Evolutionary conservation across 1,139 yeast species (phyloP).

Genomic region (Blastobotrys serpentis): DNA sequence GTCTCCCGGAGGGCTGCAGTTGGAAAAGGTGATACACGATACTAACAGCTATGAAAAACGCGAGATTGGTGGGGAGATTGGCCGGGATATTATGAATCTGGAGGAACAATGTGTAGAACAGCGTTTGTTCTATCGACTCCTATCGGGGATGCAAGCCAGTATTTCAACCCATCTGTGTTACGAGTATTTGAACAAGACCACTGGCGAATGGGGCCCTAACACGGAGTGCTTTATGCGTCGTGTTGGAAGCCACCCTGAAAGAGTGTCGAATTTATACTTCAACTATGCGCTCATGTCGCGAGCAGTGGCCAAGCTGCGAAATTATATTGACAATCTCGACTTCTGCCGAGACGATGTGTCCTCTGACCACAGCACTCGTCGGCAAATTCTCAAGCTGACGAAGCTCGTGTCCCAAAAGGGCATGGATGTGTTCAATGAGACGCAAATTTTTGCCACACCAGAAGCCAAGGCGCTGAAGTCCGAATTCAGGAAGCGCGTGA

Average conservation of each 20-base stretch:
- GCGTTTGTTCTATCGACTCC: constrained; percentile 78
- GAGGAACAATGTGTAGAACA: constrained; percentile 73
- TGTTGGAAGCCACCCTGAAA: constrained; percentile 86
- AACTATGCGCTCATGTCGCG: constrained; percentile 87
- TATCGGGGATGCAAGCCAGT: constrained; percentile 95
- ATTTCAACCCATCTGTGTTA: constrained; percentile 91
- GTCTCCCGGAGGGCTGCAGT: constrained; percentile 21
- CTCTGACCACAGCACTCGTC: constrained; percentile 50
- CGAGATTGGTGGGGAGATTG: constrained; percentile 36
- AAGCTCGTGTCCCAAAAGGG: constrained; percentile 36
- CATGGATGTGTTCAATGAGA: constrained; percentile 51
- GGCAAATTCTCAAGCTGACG: constrained; percentile 40
- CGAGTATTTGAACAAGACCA: constrained; percentile 70
- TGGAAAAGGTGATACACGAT: constrained; percentile 28
- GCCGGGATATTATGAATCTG: constrained; percentile 34
- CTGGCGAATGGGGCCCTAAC: constrained; percentile 83
- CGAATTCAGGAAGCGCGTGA: constrained; percentile 81
- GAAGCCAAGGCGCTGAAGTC: constrained; percentile 56
- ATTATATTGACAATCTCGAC: constrained; percentile 48
- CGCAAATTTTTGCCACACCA: constrained; percentile 47
- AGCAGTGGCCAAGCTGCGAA: constrained; percentile 65
- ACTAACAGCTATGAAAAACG: constrained; percentile 27
- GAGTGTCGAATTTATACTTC: constrained; percentile 86
- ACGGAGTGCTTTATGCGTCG: constrained; percentile 79
- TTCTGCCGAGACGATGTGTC: constrained; percentile 49